These are phyloP conservation scores for Monilinia aucupariae DNA, from an alignment of 2,329 filamentous ascomycete species.

Conservation along the genomic window DNA sequence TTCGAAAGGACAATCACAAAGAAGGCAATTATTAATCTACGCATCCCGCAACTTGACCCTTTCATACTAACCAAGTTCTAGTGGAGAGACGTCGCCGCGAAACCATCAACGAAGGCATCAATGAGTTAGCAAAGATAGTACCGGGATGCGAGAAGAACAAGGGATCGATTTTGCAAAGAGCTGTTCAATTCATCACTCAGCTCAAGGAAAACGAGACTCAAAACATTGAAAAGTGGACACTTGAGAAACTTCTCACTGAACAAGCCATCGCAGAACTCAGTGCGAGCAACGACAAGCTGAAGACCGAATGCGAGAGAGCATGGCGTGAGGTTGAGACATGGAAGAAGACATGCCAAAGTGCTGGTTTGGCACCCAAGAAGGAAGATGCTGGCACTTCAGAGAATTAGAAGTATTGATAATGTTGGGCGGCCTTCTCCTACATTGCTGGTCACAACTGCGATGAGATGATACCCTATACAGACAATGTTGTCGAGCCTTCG, in stretches of 20 bases:
- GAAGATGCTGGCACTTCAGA: slow-evolving; percentile 36
- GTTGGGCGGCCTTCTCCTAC: slow-evolving; percentile 28
- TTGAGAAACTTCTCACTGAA: slow-evolving; percentile 85
- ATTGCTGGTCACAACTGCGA: slow-evolving; percentile 26
- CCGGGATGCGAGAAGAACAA: slow-evolving; percentile 99
- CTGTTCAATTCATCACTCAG: slow-evolving; percentile 90
- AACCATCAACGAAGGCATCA: slow-evolving; percentile 98
- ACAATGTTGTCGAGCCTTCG: slow-evolving; percentile 28
- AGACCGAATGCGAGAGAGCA: slow-evolving; percentile 70
- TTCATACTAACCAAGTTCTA: slow-evolving; percentile 40
- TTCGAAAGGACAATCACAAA: slow-evolving; percentile 97
- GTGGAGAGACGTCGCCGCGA: slow-evolving; percentile 94
- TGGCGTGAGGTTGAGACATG: slow-evolving; percentile 74
- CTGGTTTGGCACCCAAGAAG: slow-evolving; percentile 48
- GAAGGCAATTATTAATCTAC: slow-evolving; percentile 60
- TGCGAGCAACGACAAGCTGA: slow-evolving; percentile 80
- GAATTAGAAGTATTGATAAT: slow-evolving; percentile 30
- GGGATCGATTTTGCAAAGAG: slow-evolving; percentile 87
- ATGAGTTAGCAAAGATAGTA: slow-evolving; percentile 95
- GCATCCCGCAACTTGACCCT: neutral
- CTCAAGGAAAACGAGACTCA: slow-evolving; percentile 90
- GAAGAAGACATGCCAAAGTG: slow-evolving; percentile 63
- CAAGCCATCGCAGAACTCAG: slow-evolving; percentile 86
- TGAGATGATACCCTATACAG: slow-evolving; percentile 32
- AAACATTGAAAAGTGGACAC: slow-evolving; percentile 90